These are phyloP conservation scores for Phytophthora nicotianae DNA, from an alignment of 352 stramenopile genomes.

Conservation along the genomic window DNA sequence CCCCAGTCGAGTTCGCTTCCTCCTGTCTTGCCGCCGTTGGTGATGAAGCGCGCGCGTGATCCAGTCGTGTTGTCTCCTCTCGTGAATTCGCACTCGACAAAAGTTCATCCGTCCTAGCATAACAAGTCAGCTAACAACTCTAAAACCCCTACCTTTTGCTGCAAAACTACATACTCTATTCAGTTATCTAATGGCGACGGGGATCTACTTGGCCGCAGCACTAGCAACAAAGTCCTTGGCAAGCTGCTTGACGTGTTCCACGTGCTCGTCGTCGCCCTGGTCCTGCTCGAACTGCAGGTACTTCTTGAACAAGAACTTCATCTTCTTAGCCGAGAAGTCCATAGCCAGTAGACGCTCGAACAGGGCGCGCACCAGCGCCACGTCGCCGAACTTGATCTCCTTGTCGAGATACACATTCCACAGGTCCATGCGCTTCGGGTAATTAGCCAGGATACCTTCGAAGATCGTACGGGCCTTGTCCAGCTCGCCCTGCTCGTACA, in stretches of 20 bases:
- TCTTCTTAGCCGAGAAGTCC: constrained; percentile 97
- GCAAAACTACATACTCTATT: constrained; percentile 50
- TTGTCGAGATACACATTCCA: constrained; percentile 98
- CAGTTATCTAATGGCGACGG: constrained; percentile 24
- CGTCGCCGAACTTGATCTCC: constrained; percentile 94
- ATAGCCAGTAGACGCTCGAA: constrained; percentile 93
- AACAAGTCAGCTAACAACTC: neutral
- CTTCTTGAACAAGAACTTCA: constrained; percentile 99
- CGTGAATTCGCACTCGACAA: constrained; percentile 23
- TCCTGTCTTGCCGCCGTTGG: constrained; percentile 25
- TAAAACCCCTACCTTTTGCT: constrained; percentile 10
- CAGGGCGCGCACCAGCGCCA: constrained; percentile 85
- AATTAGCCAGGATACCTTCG: constrained; percentile 93
- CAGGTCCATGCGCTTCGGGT: constrained; percentile 96
- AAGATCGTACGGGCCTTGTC: constrained; percentile 97
- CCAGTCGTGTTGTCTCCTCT: constrained; percentile 5
- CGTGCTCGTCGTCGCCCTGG: constrained; percentile 86
- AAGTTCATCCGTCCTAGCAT: constrained; percentile 29
- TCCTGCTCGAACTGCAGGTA: constrained; percentile 94
- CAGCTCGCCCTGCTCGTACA: constrained; percentile 93
- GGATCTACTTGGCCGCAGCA: constrained; percentile 53
- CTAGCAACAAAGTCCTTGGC: constrained; percentile 93
- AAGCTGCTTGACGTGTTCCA: constrained; percentile 94
- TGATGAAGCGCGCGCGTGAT: constrained; percentile 20
- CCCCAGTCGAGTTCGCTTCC: constrained; percentile 1